phyloP scores from a whole-genome alignment of 31 red algal species.

The Pterothamnion heteromorphum region DNA sequence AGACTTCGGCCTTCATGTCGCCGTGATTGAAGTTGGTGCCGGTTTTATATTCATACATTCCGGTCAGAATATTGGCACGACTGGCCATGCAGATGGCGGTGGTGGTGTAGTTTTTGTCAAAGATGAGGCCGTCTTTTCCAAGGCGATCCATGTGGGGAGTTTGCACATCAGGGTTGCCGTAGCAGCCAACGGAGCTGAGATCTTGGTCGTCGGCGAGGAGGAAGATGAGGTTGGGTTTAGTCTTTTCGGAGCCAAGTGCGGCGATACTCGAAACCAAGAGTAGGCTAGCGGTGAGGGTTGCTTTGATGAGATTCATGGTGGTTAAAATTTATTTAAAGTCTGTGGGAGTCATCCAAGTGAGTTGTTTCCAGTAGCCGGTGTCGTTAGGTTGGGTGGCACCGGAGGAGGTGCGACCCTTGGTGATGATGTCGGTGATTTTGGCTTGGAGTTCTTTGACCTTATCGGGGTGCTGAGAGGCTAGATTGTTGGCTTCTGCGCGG shows the following conservation, averaged over 20 bases:
- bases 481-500: background rate
- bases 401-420: background rate
- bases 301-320: background rate
- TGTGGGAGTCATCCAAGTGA: background rate
- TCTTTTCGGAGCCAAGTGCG: background rate
- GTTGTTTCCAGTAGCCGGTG: background rate
- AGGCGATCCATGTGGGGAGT: slow-evolving; percentile 11
- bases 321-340: background rate
- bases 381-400: background rate
- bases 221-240: background rate
- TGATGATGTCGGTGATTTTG: background rate
- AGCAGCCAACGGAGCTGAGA: background rate
- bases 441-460: background rate
- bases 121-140: background rate
- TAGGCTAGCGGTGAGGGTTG: background rate
- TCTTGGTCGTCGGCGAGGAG: background rate
- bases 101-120: background rate
- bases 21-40: background rate
- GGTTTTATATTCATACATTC: background rate
- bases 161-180: background rate
- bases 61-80: background rate
- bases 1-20: background rate
- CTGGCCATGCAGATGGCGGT: background rate
- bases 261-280: background rate
- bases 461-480: background rate